Conservation (phyloP, 1,284 basidiomycete genomes). For the Cryptococcus floricola region DNA sequence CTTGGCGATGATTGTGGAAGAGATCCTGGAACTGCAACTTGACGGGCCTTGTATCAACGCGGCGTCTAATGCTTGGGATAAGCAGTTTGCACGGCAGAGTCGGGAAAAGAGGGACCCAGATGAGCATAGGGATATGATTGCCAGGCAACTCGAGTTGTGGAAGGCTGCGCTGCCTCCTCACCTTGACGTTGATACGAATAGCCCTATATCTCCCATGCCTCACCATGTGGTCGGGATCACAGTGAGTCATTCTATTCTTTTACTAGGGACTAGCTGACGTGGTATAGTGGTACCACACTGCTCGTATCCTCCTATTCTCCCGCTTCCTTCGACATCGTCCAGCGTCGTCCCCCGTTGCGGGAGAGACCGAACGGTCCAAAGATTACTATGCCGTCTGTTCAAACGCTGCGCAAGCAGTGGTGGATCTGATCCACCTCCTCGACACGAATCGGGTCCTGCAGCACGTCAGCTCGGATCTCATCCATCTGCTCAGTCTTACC, state of each 20-base stretch:
- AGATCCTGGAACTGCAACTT: conserved; percentile 39
- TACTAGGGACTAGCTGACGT: not conserved
- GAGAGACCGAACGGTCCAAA: not conserved
- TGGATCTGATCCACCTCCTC: conserved; percentile 34
- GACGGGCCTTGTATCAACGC: conserved; percentile 19
- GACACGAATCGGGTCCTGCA: conserved; percentile 35
- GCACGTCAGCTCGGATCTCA: conserved; percentile 39
- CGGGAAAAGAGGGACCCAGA: conserved; percentile 6
- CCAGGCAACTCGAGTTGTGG: conserved; percentile 32
- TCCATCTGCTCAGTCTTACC: conserved; percentile 41
- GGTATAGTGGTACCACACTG: conserved; percentile 39
- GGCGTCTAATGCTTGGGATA: conserved; percentile 8
- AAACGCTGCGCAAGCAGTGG: conserved; percentile 30
- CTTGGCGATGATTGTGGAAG: conserved; percentile 42
- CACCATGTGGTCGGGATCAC: conserved; percentile 39
- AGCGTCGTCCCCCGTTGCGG: not conserved
- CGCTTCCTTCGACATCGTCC: conserved; percentile 29
- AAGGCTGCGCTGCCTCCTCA: conserved; percentile 20
- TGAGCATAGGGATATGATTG: conserved; percentile 13
- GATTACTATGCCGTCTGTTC: conserved; percentile 26
- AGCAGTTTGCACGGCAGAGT: conserved; percentile 5
- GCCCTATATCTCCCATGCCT: conserved; percentile 27
- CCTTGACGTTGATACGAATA: conserved; percentile 22
- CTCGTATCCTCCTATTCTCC: conserved; percentile 37
- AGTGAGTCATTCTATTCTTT: conserved; percentile 18